These are phyloP conservation scores for Narthecium ossifragum DNA, from an alignment of 106 monocot genomes.

Conservation along the genomic window DNA sequence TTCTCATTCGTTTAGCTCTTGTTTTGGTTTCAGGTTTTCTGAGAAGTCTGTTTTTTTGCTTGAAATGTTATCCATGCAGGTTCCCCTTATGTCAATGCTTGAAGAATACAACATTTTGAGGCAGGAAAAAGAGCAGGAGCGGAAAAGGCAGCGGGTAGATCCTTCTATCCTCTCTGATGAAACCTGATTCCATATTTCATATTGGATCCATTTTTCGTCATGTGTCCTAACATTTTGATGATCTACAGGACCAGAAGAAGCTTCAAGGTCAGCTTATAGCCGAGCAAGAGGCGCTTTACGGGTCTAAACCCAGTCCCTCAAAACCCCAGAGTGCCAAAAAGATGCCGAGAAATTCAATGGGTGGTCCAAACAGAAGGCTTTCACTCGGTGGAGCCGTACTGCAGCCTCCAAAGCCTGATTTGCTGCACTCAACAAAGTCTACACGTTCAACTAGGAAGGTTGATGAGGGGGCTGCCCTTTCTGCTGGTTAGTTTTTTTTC, in stretches of 20 bases:
- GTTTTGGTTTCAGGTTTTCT: not conserved
- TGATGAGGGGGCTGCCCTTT: constrained; percentile 5
- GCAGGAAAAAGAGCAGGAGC: constrained; percentile 60
- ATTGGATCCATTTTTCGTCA: not conserved
- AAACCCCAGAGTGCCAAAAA: constrained; percentile 51
- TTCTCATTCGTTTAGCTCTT: constrained; percentile 1
- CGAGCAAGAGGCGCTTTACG: constrained; percentile 65
- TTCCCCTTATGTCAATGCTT: constrained; percentile 51
- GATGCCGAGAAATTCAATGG: constrained; percentile 42
- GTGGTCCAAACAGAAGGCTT: constrained; percentile 36
- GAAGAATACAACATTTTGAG: constrained; percentile 59
- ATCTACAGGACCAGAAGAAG: constrained; percentile 56
- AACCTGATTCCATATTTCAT: not conserved
- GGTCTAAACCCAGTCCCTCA: constrained; percentile 68
- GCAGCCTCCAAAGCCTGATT: constrained; percentile 5
- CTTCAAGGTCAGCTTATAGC: constrained; percentile 69
- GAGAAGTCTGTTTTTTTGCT: not conserved
- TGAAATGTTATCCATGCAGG: constrained; percentile 16
- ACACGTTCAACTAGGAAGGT: constrained; percentile 2
- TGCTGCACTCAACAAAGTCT: constrained; percentile 2
- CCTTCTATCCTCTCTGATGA: too few species aligned
- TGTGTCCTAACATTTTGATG: constrained; percentile 1
- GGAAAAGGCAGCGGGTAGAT: constrained; percentile 49
- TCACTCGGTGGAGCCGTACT: constrained; percentile 31
- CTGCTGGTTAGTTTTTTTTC: constrained; percentile 3